Base-by-base conservation (phyloP, 2,329 filamentous ascomycete species). In the Xylariaceae sp. region DNA sequence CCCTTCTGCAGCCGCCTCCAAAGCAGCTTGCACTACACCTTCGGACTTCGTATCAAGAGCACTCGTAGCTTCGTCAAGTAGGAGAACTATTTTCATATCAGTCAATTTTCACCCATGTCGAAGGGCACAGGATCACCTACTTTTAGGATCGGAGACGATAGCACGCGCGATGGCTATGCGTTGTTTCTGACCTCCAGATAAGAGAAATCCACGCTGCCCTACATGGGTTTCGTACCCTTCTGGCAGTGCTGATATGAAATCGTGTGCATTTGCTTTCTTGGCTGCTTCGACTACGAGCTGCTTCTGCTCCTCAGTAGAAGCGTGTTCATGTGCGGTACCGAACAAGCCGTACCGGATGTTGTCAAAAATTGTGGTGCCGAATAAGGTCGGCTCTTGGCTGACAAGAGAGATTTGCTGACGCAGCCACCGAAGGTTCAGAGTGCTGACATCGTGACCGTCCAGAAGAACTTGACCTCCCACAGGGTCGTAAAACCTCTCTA, bases 141-240 rank as follows among this genome's bases (percentile, higher is more conserved):
- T 85, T 72, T 91, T 95, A 0, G 92, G 92, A 60, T 96, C 88
- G 15, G 87, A 92, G 30, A 96, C 89, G 49, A 96, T 82, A 36
- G 91, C 91, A 62, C 90, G 80, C 7, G 92, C 90, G 68, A 97
- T 96, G 11, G 92, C 91, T 63, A 97, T 95, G 60, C 94, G 89
- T 70, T 97, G 94, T 69, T 96, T 96, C 70, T 99, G 94, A 33
- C 94, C 94, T 66, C 94, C 94, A 48, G 89, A 95, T 9, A 99
- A 77, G 45, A 96, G 73, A 66, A 96, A 95, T 10, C 94, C 94
- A 55, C 91, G 86, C 68, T 97, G 90, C 49, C 94, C 94, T n/a
- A 97, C 92, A 57, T 95, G 85, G 0, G 94, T 97, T 57, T 96
- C 82, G 62, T 97, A 97, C 2, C 88, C 87, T 58, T 97, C 87